Evolutionary conservation across 495 filamentous ascomycete species (phyloP), one percentile per base, ranked within the genome.

Genomic region (Cladorrhinum samala): DNA sequence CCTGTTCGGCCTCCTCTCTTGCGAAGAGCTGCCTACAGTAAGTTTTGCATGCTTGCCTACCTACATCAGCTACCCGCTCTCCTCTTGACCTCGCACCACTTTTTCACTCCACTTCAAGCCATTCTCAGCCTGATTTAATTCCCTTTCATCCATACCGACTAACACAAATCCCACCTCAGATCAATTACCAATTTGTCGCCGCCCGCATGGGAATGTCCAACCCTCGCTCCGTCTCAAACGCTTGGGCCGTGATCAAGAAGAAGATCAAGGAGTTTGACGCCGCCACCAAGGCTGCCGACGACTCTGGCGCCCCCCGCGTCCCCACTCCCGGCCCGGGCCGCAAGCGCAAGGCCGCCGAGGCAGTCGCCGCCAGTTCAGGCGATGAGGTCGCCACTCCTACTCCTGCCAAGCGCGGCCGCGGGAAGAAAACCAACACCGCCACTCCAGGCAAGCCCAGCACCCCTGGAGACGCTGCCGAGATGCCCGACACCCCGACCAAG

Each of bases 181-280:
- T 47, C 24, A 23, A 47, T 17, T 30, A 14, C 45, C 11, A 20
- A 16, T n/a, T 23, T 8, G 24, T 47, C 3, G 45, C 45, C 16
- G 23, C 24, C 45, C 45, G 45, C 24, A 27, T 47, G 24, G 45
- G 45, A 1, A 20, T 47, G 2, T 24, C 45, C 45, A 47, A 47
- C 24, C 21, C 16, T 23, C 45, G 45, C 30, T 96, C 95, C 58
- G 91, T 95, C 66, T 92, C 94, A 55, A 88, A 95, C 17, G 89
- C 89, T 7, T 96, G 89, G 85, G 87, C 95, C 18, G 85, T 90
- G 18, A 95, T 91, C 24, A 95, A 96, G 83, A 96, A 96, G 82
- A 96, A 96, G 80, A 92, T 92, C 65, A 91, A 9, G 4, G 45
- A 17, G 8, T 9, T 16, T 11, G 14, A 47, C 24, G 45, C 21